These are phyloP conservation scores for Ophiobolus disseminans DNA, from an alignment of 2,329 filamentous ascomycete genomes.

Conservation along the genomic window DNA sequence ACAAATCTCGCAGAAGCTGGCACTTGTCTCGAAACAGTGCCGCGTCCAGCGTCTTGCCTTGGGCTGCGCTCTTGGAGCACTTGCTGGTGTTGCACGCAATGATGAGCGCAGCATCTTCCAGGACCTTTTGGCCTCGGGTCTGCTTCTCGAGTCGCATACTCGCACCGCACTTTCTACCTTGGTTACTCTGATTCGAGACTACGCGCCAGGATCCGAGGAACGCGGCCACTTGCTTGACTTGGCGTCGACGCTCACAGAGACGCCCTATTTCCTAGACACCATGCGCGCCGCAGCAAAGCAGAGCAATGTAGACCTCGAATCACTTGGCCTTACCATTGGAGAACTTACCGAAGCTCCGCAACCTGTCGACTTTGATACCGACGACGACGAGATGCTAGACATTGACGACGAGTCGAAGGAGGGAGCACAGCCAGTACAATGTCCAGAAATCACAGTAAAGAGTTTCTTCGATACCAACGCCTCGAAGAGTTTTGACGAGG, in stretches of 20 bases:
- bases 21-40: slow-evolving; percentile 69
- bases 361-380: slow-evolving; percentile 43
- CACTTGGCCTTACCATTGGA: slow-evolving; percentile 54
- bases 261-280: slow-evolving; percentile 55
- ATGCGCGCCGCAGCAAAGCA: slow-evolving; percentile 72
- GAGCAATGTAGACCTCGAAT: slow-evolving; percentile 74
- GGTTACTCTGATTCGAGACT: slow-evolving; percentile 58
- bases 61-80: slow-evolving; percentile 66
- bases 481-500: slow-evolving; percentile 38
- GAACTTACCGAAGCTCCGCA: slow-evolving; percentile 23
- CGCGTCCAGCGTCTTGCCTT: slow-evolving; percentile 74
- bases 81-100: slow-evolving; percentile 24
- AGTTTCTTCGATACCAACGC: slow-evolving; percentile 36
- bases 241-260: slow-evolving; percentile 40
- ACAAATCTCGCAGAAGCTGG: slow-evolving; percentile 65
- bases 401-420: slow-evolving; percentile 55
- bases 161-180: slow-evolving; percentile 71
- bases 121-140: slow-evolving; percentile 64
- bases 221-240: slow-evolving; percentile 43
- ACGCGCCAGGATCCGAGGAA: slow-evolving; percentile 32
- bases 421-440: slow-evolving; percentile 19
- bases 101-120: slow-evolving; percentile 56
- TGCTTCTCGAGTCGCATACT: slow-evolving; percentile 69
- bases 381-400: slow-evolving; percentile 58
- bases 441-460: slow-evolving; percentile 33